Evolutionary conservation across 2,329 filamentous ascomycete genomes (phyloP), one percentile per base, ranked within the genome.

Genomic region (Aspergillus latus): DNA sequence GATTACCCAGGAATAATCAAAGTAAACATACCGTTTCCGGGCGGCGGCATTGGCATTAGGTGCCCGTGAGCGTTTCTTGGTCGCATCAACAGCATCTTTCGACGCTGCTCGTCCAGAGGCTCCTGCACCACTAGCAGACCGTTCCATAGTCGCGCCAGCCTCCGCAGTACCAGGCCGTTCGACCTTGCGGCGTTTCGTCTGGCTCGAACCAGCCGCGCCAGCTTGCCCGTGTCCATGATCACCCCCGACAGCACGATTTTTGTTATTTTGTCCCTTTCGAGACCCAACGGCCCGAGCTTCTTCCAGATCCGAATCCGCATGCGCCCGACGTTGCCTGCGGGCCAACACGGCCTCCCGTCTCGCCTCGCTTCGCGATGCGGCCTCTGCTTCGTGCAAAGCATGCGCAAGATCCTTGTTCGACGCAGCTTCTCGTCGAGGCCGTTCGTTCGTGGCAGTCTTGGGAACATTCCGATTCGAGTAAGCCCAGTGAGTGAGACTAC

Each of bases 401-500:
- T 90, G 81, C 4, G 81, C 79, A 45, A 85, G 66, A 60, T 80
- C 90, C 48, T 92, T 89, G 39, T 85, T 86, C 21, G 88, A 84
- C 9, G 88, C 89, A 21, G 88, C 89, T 68, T 96, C 92, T 61
- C 90, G 85, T 58, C 91, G 83, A 47, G 88, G 87, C 28, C 88
- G 82, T 70, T 95, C 90, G 32, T 86, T 85, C 44, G 84, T 78
- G 53, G 77, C 68, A 10, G 74, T 74, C 65, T 85, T 86, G 62
- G 82, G 81, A 54, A 79, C 73, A 53, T 85, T 82, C 62, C 93
- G 88, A 68, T 90, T 91, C 16, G 90, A 89, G 72, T 97, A 97
- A 48, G 93, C 94, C 94, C 94, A 99, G 73, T 99, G 94, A 51
- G 86, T 90, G 57, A 86, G 83, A 75, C 92, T 97, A 50, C 95